Evolutionary conservation across 225 moss, liverwort and hornwort species (phyloP).

Genomic region (Marchantia paleacea): DNA sequence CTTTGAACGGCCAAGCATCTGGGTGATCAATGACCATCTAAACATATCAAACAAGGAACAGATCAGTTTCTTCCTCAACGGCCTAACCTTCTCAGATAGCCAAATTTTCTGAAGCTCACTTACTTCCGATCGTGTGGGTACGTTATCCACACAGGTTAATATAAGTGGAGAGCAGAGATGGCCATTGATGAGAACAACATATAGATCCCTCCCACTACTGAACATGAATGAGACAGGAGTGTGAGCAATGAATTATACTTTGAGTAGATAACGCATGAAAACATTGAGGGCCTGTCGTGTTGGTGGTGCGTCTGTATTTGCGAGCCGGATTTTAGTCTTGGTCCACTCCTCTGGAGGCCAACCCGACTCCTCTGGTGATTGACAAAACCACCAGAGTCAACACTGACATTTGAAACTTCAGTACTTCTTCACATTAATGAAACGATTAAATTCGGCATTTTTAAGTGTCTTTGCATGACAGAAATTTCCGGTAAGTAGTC

Average conservation of each 20-base stretch:
- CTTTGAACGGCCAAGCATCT: conserved; percentile 98
- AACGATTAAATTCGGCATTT: too few relatives aligned
- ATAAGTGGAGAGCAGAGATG: too few relatives aligned
- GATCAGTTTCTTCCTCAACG: not conserved
- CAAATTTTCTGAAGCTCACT: not conserved
- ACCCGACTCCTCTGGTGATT: conserved; percentile 75
- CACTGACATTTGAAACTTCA: not conserved
- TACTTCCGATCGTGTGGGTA: not conserved
- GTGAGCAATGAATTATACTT: conserved; percentile 38
- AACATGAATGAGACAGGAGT: not conserved
- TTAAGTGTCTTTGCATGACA: too few relatives aligned
- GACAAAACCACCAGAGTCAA: not conserved
- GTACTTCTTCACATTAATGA: not conserved
- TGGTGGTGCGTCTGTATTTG: conserved; percentile 78
- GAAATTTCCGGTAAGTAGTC: too few relatives aligned
- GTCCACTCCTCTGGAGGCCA: conserved; percentile 81
- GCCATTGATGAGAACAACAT: not conserved
- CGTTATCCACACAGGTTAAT: too few relatives aligned
- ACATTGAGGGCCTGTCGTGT: conserved; percentile 68
- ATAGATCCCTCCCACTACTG: not conserved
- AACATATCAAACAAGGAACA: conserved; percentile 4
- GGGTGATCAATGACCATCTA: conserved; percentile 82
- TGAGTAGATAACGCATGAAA: conserved; percentile 82
- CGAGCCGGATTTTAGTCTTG: conserved; percentile 64
- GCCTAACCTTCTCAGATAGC: not conserved